phyloP scores from a whole-genome alignment of 768 basidiomycete genomes.

The Psilocybe azurescens region DNA sequence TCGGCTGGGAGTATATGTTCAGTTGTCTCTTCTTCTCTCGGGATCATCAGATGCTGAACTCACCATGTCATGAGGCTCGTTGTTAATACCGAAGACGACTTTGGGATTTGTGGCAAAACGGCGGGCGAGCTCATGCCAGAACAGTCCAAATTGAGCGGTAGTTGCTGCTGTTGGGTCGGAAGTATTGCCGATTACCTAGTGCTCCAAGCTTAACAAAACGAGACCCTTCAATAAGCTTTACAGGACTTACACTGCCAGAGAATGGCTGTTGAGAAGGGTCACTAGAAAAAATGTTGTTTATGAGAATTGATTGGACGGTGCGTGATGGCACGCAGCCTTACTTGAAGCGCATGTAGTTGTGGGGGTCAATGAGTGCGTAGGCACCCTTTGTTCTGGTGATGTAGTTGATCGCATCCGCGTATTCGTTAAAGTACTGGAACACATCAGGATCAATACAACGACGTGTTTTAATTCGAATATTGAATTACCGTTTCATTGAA shows the following conservation, averaged over 20 bases:
- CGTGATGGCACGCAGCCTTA: constrained; percentile 19
- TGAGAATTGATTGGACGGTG: neutral
- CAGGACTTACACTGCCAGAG: constrained; percentile 42
- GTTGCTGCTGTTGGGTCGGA: constrained; percentile 50
- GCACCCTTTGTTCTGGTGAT: constrained; percentile 46
- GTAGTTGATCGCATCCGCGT: constrained; percentile 47
- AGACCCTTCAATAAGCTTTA: neutral
- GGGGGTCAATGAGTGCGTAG: constrained; percentile 50
- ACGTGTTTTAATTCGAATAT: neutral
- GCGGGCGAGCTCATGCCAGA: constrained; percentile 47
- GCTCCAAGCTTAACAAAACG: neutral
- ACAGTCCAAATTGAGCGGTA: constrained; percentile 45
- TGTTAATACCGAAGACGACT: constrained; percentile 53
- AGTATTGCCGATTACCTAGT: constrained; percentile 49
- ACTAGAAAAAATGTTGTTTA: constrained; percentile 22
- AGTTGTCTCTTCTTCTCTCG: neutral
- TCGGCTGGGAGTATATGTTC: constrained; percentile 31
- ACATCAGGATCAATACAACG: neutral
- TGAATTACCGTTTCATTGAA: constrained; percentile 50
- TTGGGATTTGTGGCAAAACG: constrained; percentile 46
- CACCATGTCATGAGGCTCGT: constrained; percentile 53
- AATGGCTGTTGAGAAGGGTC: constrained; percentile 50
- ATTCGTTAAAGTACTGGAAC: constrained; percentile 46
- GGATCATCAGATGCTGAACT: neutral
- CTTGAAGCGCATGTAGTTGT: constrained; percentile 58